phyloP scores from a whole-genome alignment of 805 yeast species.

The Candida sonorensis region DNA sequence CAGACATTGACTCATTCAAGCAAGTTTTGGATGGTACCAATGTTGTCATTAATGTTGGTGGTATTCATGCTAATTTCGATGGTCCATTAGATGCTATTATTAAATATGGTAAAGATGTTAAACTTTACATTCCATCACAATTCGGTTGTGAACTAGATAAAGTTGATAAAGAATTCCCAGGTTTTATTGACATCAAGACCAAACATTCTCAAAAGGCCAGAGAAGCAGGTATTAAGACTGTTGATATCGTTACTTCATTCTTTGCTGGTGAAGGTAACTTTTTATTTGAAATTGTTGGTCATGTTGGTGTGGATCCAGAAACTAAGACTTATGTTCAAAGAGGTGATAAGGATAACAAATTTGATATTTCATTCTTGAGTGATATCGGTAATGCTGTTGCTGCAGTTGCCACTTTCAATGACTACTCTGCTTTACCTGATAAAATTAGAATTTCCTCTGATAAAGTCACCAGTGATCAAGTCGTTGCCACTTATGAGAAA shows the following conservation, averaged over 20 bases:
- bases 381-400: conserved; percentile 43
- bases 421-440: conserved; percentile 36
- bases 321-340: conserved; percentile 29
- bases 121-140: conserved; percentile 53
- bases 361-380: conserved; percentile 29
- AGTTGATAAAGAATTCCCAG: conserved; percentile 8
- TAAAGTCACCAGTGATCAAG: conserved; percentile 30
- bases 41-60: conserved; percentile 41
- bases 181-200: conserved; percentile 22
- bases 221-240: conserved; percentile 38
- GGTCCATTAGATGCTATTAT: conserved; percentile 34
- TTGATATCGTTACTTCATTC: conserved; percentile 34
- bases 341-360: conserved; percentile 33
- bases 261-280: conserved; percentile 32
- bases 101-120: conserved; percentile 31
- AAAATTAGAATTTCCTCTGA: conserved; percentile 36
- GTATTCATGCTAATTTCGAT: conserved; percentile 21
- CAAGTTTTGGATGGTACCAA: conserved; percentile 41
- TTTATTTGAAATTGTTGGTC: conserved; percentile 28
- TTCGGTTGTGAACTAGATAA: conserved; percentile 43
- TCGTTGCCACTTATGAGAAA: conserved; percentile 34
- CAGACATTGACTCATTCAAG: conserved; percentile 22
- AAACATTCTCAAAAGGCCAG: conserved; percentile 34
- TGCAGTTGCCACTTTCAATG: conserved; percentile 29
- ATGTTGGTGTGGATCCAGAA: conserved; percentile 32